Evolutionary conservation across 352 stramenopile species (phyloP).

Genomic region (Pythium rishiriense): DNA sequence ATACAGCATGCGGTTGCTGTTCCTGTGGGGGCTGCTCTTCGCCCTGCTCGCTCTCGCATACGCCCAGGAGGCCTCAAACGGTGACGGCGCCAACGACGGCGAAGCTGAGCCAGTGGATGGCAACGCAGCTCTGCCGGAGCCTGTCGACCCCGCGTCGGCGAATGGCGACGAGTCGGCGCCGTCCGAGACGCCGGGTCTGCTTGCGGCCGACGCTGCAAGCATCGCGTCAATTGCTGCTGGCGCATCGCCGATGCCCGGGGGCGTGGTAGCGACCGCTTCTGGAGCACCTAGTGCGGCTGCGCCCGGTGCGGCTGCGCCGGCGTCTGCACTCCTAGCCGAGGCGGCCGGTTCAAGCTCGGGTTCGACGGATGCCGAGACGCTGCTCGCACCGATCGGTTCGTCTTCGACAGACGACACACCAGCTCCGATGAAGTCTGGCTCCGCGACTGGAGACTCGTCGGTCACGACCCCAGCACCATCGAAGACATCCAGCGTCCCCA

Average conservation of each 20-base stretch:
- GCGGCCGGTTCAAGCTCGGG: neutral
- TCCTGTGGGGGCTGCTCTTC: slow-evolving; percentile 17
- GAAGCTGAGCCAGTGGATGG: neutral
- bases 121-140: neutral
- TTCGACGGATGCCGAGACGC: neutral
- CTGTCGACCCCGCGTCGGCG: neutral
- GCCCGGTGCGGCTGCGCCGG: neutral
- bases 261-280: too few species aligned
- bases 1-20: slow-evolving; percentile 13
- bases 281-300: neutral
- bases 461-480: neutral
- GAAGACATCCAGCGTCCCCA: neutral
- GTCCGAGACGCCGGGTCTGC: neutral
- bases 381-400: neutral
- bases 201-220: slow-evolving; percentile 3
- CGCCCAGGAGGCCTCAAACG: slow-evolving; percentile 7
- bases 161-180: neutral
- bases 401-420: neutral
- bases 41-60: slow-evolving; percentile 12
- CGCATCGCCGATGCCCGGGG: too few species aligned
- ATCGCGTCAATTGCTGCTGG: slow-evolving; percentile 2
- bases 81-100: neutral
- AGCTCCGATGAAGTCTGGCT: neutral
- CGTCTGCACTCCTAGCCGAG: neutral
- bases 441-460: neutral